phyloP scores from a whole-genome alignment of 1,139 yeast species.

The Scheffersomyces parashehatae region DNA sequence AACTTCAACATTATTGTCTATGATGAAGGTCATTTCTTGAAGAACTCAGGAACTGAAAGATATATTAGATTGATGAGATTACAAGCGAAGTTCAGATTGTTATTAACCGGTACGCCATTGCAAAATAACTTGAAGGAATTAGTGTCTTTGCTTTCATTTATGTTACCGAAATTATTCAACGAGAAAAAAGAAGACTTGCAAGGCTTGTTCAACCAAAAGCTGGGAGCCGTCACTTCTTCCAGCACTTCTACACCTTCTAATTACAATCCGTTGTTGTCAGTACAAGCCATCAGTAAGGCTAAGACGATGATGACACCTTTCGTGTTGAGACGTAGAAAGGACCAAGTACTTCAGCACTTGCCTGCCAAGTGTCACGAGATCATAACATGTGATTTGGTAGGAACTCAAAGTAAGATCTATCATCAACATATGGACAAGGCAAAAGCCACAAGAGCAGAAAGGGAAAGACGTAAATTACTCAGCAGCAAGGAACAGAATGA shows the following conservation, averaged over 20 bases:
- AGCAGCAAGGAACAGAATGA: constrained; percentile 38
- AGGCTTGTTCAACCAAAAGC: constrained; percentile 80
- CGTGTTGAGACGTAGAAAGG: constrained; percentile 86
- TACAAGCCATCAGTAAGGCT: constrained; percentile 90
- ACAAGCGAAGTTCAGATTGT: constrained; percentile 74
- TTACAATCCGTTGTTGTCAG: constrained; percentile 80
- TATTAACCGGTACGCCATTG: constrained; percentile 94
- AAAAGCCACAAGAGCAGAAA: constrained; percentile 46
- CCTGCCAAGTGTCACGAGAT: constrained; percentile 73
- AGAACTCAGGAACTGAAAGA: constrained; percentile 86
- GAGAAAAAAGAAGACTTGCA: constrained; percentile 82
- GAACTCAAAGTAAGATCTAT: constrained; percentile 62
- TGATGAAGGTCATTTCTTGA: constrained; percentile 97
- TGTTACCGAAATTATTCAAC: constrained; percentile 78
- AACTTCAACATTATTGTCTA: constrained; percentile 86
- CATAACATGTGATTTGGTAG: constrained; percentile 63
- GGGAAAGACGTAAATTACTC: constrained; percentile 49
- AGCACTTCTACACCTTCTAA: constrained; percentile 17
- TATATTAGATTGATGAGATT: constrained; percentile 83
- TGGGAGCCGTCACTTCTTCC: constrained; percentile 47
- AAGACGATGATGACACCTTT: constrained; percentile 99
- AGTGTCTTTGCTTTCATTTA: constrained; percentile 85
- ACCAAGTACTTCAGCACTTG: constrained; percentile 84
- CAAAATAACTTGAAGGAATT: constrained; percentile 90
- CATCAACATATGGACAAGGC: constrained; percentile 52